Percentiles rank a stretch among this genome's conserved stretches.
Evolutionary conservation across 108 stramenopile species (phyloP).

Genomic region (Licmophora abbreviata): DNA sequence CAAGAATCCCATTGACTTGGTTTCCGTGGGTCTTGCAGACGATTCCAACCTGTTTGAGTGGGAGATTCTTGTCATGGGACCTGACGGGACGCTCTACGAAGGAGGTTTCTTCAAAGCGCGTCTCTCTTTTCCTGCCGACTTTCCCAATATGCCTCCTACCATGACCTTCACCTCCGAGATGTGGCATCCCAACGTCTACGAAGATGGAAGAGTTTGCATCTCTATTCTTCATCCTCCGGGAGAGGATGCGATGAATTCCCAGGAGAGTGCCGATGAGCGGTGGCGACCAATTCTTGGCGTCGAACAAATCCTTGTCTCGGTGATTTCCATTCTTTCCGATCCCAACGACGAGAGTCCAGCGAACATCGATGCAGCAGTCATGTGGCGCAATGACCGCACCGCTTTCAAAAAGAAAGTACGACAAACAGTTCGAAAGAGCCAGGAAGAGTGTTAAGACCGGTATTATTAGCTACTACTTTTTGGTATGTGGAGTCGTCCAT

Average conservation of each 20-base stretch:
- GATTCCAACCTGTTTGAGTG: slow-evolving; percentile 88
- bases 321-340: slow-evolving; percentile 96
- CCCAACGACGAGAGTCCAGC: slow-evolving; percentile 98
- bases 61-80: slow-evolving; percentile 96
- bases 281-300: slow-evolving; percentile 99
- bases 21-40: slow-evolving; percentile 80
- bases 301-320: slow-evolving; percentile 90
- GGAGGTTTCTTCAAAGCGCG: slow-evolving; percentile 96
- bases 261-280: slow-evolving; percentile 94
- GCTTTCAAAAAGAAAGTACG: slow-evolving; percentile 93
- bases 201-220: slow-evolving; percentile 90
- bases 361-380: slow-evolving; percentile 96
- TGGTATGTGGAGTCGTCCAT: too few relatives aligned
- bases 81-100: slow-evolving; percentile 86
- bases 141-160: slow-evolving; percentile 94
- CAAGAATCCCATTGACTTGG: slow-evolving; percentile 86
- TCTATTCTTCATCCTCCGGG: slow-evolving; percentile 99
- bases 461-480: too few relatives aligned
- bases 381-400: slow-evolving; percentile 88
- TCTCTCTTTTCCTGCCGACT: slow-evolving; percentile 91
- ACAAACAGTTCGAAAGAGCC: slow-evolving; percentile 78
- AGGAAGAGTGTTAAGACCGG: slow-evolving; percentile 50
- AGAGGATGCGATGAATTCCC: slow-evolving; percentile 88
- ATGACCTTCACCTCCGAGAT: slow-evolving; percentile 93
- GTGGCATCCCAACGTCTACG: slow-evolving; percentile 98